These are phyloP conservation scores for Saccharomyces hybrid DNA, from an alignment of 1,139 yeast species.

Conservation along the genomic window DNA sequence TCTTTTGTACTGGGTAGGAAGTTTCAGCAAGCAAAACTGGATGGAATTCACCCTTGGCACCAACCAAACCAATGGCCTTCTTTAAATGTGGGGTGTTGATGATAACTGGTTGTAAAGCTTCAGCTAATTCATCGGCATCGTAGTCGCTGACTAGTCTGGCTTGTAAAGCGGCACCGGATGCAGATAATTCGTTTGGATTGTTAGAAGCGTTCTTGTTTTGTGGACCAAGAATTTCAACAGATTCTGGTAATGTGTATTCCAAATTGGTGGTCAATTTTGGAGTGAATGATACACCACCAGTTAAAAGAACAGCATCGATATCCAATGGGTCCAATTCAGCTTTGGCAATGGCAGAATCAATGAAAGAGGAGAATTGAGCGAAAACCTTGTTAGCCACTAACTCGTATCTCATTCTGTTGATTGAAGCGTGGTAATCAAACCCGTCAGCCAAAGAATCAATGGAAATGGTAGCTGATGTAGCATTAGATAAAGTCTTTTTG, in stretches of 20 bases:
- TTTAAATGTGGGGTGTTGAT: constrained; percentile 81
- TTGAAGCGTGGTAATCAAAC: constrained; percentile 81
- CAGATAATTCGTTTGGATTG: constrained; percentile 75
- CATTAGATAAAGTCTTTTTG: constrained; percentile 88
- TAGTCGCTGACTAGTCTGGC: constrained; percentile 75
- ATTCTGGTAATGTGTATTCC: constrained; percentile 69
- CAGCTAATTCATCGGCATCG: constrained; percentile 79
- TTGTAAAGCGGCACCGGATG: constrained; percentile 96
- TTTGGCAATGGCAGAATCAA: constrained; percentile 66
- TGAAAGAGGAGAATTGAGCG: constrained; percentile 66
- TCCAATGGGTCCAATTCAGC: constrained; percentile 82
- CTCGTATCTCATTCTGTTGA: constrained; percentile 93
- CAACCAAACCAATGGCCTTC: constrained; percentile 79
- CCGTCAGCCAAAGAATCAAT: constrained; percentile 95
- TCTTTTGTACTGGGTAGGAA: constrained; percentile 83
- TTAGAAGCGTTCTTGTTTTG: constrained; percentile 68
- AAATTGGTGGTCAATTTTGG: constrained; percentile 83
- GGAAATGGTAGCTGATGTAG: constrained; percentile 81
- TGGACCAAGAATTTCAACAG: constrained; percentile 73
- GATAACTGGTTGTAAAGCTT: constrained; percentile 78
- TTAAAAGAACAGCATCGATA: constrained; percentile 82
- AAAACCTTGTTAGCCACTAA: constrained; percentile 75
- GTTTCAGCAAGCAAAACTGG: constrained; percentile 78
- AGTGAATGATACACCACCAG: constrained; percentile 88
- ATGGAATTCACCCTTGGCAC: constrained; percentile 62